These are phyloP conservation scores for Pterulicium gracile DNA, from an alignment of 1,284 basidiomycete genomes.

Conservation along the genomic window DNA sequence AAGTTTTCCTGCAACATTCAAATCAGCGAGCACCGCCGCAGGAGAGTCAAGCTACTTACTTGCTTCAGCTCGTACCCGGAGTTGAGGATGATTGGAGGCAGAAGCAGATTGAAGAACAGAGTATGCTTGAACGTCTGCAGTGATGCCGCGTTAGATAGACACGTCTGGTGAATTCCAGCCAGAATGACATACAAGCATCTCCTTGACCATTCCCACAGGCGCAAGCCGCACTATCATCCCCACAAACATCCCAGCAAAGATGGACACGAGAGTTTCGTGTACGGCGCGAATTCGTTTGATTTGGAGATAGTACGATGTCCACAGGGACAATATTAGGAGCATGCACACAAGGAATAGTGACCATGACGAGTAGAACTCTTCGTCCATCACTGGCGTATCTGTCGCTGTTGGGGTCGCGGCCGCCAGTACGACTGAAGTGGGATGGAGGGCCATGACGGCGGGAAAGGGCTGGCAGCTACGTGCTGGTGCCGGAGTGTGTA, in stretches of 20 bases:
- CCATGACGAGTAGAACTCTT: constrained; percentile 91
- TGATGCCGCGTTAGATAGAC: constrained; percentile 2
- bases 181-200: constrained; percentile 79
- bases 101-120: constrained; percentile 93
- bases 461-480: constrained; percentile 4
- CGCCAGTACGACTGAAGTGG: constrained; percentile 18
- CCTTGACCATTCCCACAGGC: constrained; percentile 89
- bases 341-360: constrained; percentile 91
- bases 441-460: constrained; percentile 19
- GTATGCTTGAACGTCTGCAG: constrained; percentile 90
- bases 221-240: constrained; percentile 85
- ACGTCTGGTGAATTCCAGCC: not conserved
- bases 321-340: constrained; percentile 88
- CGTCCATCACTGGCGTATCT: constrained; percentile 49
- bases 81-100: constrained; percentile 97
- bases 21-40: not conserved
- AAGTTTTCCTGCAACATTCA: constrained; percentile 73
- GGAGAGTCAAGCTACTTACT: constrained; percentile 28
- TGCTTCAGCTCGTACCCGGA: constrained; percentile 97
- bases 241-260: constrained; percentile 94
- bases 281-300: constrained; percentile 92
- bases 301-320: constrained; percentile 97
- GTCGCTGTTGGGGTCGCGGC: constrained; percentile 17
- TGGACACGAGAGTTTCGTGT: constrained; percentile 94
- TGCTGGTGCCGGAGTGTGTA: constrained; percentile 7